These are phyloP conservation scores for Solanum boliviense DNA, from an alignment of 257 asterid species.

Conservation along the genomic window DNA sequence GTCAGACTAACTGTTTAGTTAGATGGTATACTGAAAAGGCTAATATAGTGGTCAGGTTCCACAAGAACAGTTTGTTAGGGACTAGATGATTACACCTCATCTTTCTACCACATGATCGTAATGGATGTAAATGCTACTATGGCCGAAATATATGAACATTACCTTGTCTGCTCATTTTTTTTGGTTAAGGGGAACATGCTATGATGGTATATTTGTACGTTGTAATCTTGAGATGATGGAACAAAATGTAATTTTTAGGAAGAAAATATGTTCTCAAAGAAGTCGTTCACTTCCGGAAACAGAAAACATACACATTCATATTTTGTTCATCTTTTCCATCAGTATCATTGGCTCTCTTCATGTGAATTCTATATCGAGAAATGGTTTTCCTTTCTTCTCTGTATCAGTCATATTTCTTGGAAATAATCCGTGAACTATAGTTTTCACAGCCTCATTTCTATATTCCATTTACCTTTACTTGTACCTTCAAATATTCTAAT, in stretches of 20 bases:
- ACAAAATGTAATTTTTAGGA: background rate
- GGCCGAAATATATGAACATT: background rate
- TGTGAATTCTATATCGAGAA: background rate
- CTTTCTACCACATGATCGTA: background rate
- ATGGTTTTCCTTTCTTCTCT: background rate
- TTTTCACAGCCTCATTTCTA: background rate
- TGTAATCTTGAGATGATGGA: background rate
- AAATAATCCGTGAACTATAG: background rate
- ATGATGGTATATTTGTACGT: background rate
- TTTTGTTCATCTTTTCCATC: background rate
- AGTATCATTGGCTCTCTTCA: background rate
- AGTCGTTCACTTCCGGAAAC: background rate
- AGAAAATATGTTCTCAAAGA: background rate
- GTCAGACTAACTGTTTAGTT: background rate
- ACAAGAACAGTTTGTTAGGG: background rate
- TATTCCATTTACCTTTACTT: background rate
- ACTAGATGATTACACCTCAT: background rate
- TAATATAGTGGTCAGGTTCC: background rate
- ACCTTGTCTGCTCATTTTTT: background rate
- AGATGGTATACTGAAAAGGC: background rate
- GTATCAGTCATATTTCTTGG: background rate
- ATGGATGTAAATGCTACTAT: background rate
- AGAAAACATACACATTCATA: background rate
- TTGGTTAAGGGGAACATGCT: background rate
- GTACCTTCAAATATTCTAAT: background rate